Evolutionary conservation across 768 basidiomycete species (phyloP), one percentile per base, ranked within the genome.

Genomic region (Rhodocollybia butyracea): DNA sequence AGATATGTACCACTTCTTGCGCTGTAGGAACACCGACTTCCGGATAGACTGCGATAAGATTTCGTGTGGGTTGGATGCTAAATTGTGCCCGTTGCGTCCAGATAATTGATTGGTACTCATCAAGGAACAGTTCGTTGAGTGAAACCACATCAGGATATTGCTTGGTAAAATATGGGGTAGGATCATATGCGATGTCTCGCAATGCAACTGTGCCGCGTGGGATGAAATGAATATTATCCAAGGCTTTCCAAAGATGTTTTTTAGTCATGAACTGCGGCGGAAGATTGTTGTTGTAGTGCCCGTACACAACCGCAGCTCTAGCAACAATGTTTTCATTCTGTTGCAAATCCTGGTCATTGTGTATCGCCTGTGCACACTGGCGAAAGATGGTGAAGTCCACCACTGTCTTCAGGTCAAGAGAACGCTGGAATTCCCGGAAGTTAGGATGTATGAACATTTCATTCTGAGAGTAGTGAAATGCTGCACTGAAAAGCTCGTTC

Each of bases 71-170:
- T 21, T 64, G 59, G 3, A 53, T 46, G 2, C 54, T 36, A 30
- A 74, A 72, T 15, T 65, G 52, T 2, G 68, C 78, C n/a, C 78
- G 64, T 51, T 82, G 80, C 3, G 77, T 78, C 81, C 81, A 82
- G 6, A 74, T 74, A 11, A 82, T 66, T 0, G 72, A 54, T 59
- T 75, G 72, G 46, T 67, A 72, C 32, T 74, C 66, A 17, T 63
- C 45, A 31, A 68, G 70, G 8, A 80, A 68, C 2, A 79, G 57
- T 45, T 79, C 56, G 5, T 41, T 60, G 0, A 80, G 79, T 1
- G 72, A 61, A 2, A 79, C 73, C 12, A 80, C 54, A 1, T 29
- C 34, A 5, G 67, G 70, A 21, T 79, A 60, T 7, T 42, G 52
- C 1, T 57, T 57, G 15, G 19, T 26, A 32, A 72, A 63, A 46